Evolutionary conservation across 345 rosid genomes (phyloP).

Genomic region (Reutealis trisperma): DNA sequence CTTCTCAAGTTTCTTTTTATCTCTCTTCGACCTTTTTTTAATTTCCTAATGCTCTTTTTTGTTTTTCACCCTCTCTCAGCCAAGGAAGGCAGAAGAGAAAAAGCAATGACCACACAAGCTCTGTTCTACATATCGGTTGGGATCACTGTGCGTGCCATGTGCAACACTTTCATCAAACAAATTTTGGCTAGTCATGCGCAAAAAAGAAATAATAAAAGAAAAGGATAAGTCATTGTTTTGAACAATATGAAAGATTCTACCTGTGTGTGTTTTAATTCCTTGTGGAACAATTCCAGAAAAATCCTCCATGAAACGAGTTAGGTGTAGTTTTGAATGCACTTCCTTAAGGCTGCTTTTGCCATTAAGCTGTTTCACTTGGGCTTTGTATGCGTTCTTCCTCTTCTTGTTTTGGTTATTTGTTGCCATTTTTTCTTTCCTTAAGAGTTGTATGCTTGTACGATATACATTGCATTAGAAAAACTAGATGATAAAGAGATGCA

Average conservation of each 20-base stretch:
- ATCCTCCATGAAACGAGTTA: background rate
- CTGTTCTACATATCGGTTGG: no score
- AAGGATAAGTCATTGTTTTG: no score
- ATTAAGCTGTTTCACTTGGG: background rate
- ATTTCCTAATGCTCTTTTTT: background rate
- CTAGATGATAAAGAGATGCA: background rate
- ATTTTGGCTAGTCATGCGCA: background rate
- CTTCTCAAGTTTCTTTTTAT: background rate
- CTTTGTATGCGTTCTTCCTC: no score
- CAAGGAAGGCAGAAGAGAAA: constrained; percentile 84
- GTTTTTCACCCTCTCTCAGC: constrained; percentile 37
- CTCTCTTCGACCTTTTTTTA: background rate
- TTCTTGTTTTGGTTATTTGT: background rate
- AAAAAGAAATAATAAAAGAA: no score
- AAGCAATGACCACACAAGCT: constrained; percentile 31
- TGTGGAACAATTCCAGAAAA: background rate
- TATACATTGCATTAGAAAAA: no score
- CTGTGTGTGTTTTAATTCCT: background rate
- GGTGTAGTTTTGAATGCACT: background rate
- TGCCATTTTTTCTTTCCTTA: background rate
- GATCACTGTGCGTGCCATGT: background rate
- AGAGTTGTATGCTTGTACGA: no score
- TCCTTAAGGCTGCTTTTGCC: background rate
- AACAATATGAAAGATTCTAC: no score
- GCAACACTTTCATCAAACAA: background rate